These are phyloP conservation scores for Daedaleopsis nitida DNA, from an alignment of 768 basidiomycete genomes.

Conservation along the genomic window DNA sequence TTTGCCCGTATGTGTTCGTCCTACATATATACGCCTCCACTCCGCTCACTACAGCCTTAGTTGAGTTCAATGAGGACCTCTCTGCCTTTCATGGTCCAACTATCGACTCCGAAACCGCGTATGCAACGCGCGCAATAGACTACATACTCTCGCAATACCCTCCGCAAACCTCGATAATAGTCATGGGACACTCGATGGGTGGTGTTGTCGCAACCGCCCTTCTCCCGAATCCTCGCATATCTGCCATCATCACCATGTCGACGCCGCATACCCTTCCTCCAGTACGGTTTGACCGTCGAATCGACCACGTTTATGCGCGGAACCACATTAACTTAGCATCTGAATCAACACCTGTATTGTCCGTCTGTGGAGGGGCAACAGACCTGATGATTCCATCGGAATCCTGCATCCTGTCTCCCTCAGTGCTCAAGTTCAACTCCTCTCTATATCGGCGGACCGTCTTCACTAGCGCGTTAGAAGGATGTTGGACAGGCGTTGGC, in stretches of 20 bases:
- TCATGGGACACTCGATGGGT: slow-evolving; percentile 98
- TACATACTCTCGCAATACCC: slow-evolving; percentile 84
- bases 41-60: slow-evolving; percentile 38
- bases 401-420: slow-evolving; percentile 63
- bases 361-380: slow-evolving; percentile 88
- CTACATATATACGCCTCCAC: neutral
- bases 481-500: slow-evolving; percentile 94
- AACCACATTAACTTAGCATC: slow-evolving; percentile 43
- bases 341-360: slow-evolving; percentile 67
- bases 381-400: slow-evolving; percentile 94
- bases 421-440: slow-evolving; percentile 1
- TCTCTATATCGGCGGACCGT: slow-evolving; percentile 56
- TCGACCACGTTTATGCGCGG: slow-evolving; percentile 70
- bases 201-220: slow-evolving; percentile 86
- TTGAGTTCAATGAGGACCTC: slow-evolving; percentile 96
- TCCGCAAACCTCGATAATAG: slow-evolving; percentile 57
- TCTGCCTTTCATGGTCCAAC: slow-evolving; percentile 95
- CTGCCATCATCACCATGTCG: slow-evolving; percentile 92
- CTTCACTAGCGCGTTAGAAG: slow-evolving; percentile 86
- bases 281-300: slow-evolving; percentile 79
- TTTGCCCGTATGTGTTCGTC: slow-evolving; percentile 65
- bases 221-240: slow-evolving; percentile 65
- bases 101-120: slow-evolving; percentile 77
- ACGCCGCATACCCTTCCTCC: slow-evolving; percentile 90
- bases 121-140: slow-evolving; percentile 66